Evolutionary conservation across 208 protist species (phyloP).

Genomic region (Vickermania ingenoplastis): DNA sequence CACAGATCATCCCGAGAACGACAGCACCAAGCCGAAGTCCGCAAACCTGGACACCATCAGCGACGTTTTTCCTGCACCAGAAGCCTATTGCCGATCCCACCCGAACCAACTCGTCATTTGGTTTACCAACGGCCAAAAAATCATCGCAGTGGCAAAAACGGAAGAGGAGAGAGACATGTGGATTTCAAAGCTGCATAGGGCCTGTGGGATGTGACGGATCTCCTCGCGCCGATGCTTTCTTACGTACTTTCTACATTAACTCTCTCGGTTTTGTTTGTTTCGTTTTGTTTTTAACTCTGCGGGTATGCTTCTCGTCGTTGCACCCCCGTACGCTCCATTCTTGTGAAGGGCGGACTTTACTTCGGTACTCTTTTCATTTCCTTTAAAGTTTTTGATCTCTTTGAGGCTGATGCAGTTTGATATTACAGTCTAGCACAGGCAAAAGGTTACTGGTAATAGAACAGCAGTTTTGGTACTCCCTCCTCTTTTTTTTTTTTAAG

Average conservation of each 20-base stretch:
- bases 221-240: neutral
- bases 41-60: constrained; percentile 64
- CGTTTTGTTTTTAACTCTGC: neutral
- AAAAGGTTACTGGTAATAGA: no score
- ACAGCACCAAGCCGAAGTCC: constrained; percentile 60
- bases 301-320: no score
- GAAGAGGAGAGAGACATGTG: constrained; percentile 73
- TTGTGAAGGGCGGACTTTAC: no score
- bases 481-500: no score
- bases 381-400: no score
- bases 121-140: constrained; percentile 87
- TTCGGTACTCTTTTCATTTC: no score
- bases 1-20: constrained; percentile 61
- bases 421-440: no score
- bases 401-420: no score
- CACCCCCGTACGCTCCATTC: no score
- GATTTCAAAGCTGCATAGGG: constrained; percentile 74
- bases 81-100: constrained; percentile 76
- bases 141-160: constrained; percentile 63
- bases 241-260: neutral
- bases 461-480: no score
- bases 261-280: neutral
- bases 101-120: constrained; percentile 83
- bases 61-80: constrained; percentile 75
- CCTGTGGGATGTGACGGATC: constrained; percentile 61